A percentile compares a stretch with the other conserved stretches of the same genome.
These are phyloP conservation scores for Eremochloa ophiuroides DNA, from an alignment of 176 grass and related monocot species.

Conservation along the genomic window DNA sequence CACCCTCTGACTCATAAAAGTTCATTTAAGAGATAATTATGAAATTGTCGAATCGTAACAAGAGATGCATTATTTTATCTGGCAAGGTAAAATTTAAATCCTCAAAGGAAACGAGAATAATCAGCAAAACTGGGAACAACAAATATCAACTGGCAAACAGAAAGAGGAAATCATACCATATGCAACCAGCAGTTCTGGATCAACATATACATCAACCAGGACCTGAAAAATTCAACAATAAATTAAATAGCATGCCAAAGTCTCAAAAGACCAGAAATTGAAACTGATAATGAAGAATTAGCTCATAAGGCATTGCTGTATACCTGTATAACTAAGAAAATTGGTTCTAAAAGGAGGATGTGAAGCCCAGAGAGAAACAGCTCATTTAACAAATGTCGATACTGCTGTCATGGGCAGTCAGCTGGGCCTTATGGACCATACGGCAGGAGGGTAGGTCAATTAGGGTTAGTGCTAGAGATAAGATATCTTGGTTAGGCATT, in stretches of 20 bases:
- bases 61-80: neutral
- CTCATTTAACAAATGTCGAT: neutral
- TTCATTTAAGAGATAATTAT: neutral
- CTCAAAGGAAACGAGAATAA: neutral
- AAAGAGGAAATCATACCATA: constrained; percentile 66
- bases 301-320: neutral
- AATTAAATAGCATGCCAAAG: constrained; percentile 20
- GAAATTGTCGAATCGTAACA: neutral
- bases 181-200: constrained; percentile 93
- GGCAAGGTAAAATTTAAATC: constrained; percentile 13
- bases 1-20: neutral
- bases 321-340: neutral
- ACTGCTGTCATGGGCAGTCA: neutral
- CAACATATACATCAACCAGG: constrained; percentile 86
- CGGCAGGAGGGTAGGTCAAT: neutral
- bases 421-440: neutral
- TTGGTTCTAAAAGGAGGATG: neutral
- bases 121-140: neutral
- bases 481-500: neutral
- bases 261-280: constrained; percentile 1
- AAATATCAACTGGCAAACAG: constrained; percentile 23
- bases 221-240: constrained; percentile 53
- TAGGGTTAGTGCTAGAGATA: neutral
- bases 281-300: neutral
- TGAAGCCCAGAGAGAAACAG: neutral